Percentiles rank a stretch among this genome's conserved stretches.
Conservation (phyloP, 352 stramenopile genomes). For the Pythium aristosporum region DNA sequence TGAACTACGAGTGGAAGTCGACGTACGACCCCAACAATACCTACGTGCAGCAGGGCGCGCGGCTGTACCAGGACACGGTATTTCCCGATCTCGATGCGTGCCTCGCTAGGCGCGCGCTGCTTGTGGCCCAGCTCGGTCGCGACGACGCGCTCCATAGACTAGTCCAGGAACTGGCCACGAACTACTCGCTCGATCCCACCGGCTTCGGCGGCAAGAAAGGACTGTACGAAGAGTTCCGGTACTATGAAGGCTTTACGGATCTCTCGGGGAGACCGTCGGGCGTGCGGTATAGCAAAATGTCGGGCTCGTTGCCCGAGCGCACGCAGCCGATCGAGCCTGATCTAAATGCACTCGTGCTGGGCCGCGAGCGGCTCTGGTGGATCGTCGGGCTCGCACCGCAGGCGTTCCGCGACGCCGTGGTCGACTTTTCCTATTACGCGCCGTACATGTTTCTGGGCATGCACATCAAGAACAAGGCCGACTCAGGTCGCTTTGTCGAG, state of each 20-base stretch:
- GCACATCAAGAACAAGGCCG: constrained; percentile 22
- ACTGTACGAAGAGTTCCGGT: constrained; percentile 19
- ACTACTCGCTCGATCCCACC: constrained; percentile 18
- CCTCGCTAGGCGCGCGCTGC: constrained; percentile 12
- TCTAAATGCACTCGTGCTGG: constrained; percentile 22
- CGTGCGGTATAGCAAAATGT: constrained; percentile 20
- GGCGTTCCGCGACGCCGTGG: constrained; percentile 10
- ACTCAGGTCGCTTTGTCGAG: constrained; percentile 11
- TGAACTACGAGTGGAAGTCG: constrained; percentile 30
- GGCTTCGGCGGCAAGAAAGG: constrained; percentile 21
- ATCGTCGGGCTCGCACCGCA: constrained; percentile 6
- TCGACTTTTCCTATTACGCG: constrained; percentile 3
- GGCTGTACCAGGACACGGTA: constrained; percentile 11
- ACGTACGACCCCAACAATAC: constrained; percentile 12
- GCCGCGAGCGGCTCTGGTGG: constrained; percentile 23
- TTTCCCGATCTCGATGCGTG: constrained; percentile 25
- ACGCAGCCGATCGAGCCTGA: constrained; percentile 20
- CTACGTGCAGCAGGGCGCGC: constrained; percentile 13
- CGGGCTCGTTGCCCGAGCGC: constrained; percentile 19
- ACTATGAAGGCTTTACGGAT: constrained; percentile 23
- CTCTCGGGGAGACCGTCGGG: constrained; percentile 25
- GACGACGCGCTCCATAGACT: constrained; percentile 18
- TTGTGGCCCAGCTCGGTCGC: constrained; percentile 12
- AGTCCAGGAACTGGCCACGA: constrained; percentile 16
- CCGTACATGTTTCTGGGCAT: constrained; percentile 20